phyloP scores from a whole-genome alignment of 164 flowering plant species.

The Macadamia tetraphylla region DNA sequence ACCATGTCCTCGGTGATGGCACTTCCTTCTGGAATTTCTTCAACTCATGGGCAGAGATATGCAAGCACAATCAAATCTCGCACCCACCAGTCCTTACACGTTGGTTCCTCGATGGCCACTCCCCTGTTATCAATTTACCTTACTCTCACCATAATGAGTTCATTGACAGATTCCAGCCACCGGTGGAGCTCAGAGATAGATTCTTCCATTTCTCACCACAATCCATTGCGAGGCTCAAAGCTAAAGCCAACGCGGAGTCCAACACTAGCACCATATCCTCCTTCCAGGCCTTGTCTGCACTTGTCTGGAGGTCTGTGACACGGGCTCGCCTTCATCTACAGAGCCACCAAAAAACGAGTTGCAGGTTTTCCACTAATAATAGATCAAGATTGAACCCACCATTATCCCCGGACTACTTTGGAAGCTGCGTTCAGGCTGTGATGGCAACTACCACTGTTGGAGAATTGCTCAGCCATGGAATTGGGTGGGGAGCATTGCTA shows the following conservation, averaged over 20 bases:
- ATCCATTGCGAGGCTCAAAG: too few relatives aligned
- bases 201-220: too few relatives aligned
- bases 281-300: slow-evolving; percentile 31
- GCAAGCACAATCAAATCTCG: neutral
- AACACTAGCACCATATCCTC: slow-evolving; percentile 21
- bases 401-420: slow-evolving; percentile 10
- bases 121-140: too few relatives aligned
- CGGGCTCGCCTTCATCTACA: slow-evolving; percentile 6
- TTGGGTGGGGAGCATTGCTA: slow-evolving; percentile 18
- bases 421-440: neutral
- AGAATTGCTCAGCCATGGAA: slow-evolving; percentile 17
- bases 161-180: too few relatives aligned
- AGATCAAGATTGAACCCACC: slow-evolving; percentile 29
- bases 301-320: slow-evolving; percentile 29
- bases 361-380: slow-evolving; percentile 3
- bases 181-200: too few relatives aligned
- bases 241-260: too few relatives aligned
- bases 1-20: slow-evolving; percentile 50
- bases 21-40: slow-evolving; percentile 54
- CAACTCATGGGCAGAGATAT: slow-evolving; percentile 41
- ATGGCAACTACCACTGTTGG: slow-evolving; percentile 10
- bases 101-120: too few relatives aligned
- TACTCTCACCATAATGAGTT: too few relatives aligned
- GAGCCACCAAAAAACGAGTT: slow-evolving; percentile 7
- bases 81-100: too few relatives aligned